Evolutionary conservation across 306 rosid genomes (phyloP), one percentile per base, ranked within the genome.

Genomic region (Casuarina cunninghamiana): DNA sequence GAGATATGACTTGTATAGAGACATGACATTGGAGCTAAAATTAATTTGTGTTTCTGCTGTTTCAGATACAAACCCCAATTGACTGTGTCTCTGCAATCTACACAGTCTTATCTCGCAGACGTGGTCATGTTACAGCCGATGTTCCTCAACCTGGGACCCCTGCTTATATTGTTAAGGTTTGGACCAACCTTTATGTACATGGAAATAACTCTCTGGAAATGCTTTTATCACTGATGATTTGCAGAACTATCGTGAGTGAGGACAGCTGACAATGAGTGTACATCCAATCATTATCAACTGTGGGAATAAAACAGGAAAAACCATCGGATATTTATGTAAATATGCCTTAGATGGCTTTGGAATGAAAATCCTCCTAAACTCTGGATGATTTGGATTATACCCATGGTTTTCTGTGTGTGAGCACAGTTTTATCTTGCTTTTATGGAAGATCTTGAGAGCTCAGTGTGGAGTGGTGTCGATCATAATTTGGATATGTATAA

Each of bases 121-220:
- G 99, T 86, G 99, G 99, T 60, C 99, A 95, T 87, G 99, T 93
- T 75, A 93, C 99, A 4, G 93, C 98, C 70, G 99, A 95, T 86
- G 97, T 95, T 87, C 96, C 99, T 73, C 98, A 95, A 87, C 99
- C 98, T n/a, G 99, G 99, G 85, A 95, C 99, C 80, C 99, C 98
- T 0, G 87, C 97, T 68, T 93, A 93, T 74, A 82, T 93, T 17
- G 98, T 95, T 74, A 95, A 93, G 98, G 99, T 95, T 65, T 79
- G 84, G 78, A 51, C 81, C 80, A 77, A 78, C 26, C 51, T 75
- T 69, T 66, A 5, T 54, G 48, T 71, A 3, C 39, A 45, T 72
- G 41, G 53, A 75, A 62, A 62, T 72, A 26, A 26, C 32, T 37
- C n/a, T 15, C 39, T 57, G 60, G 53, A 58, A 77, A 16, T 66